phyloP scores from a whole-genome alignment of 345 rosid species.

The Rhodamnia rubescens region DNA sequence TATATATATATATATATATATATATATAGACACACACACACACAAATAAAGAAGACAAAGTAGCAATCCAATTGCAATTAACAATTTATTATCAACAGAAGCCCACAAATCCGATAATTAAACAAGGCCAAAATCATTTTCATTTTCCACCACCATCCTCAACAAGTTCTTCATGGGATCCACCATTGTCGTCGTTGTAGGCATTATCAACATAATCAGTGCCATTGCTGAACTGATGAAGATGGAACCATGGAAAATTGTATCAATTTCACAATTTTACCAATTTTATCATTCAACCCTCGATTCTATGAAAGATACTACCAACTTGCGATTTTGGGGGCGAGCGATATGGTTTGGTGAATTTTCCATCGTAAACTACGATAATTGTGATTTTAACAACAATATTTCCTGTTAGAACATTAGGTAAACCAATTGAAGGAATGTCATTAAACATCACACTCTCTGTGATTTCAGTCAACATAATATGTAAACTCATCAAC shows the following conservation, averaged over 20 bases:
- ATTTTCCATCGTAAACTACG: neutral
- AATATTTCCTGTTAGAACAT: neutral
- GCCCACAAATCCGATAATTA: neutral
- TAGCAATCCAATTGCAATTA: neutral
- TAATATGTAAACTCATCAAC: neutral
- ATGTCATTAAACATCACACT: neutral
- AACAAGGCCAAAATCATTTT: neutral
- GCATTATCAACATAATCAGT: neutral
- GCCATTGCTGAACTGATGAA: neutral
- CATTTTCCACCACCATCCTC: neutral
- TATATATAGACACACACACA: too few relatives aligned
- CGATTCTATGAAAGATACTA: neutral
- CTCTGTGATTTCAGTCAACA: neutral
- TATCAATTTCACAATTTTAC: neutral
- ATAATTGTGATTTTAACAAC: neutral
- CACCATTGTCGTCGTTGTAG: neutral
- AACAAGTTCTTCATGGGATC: neutral
- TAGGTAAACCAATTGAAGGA: neutral
- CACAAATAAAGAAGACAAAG: too few relatives aligned
- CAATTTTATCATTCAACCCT: neutral
- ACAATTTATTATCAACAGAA: neutral
- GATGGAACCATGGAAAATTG: neutral
- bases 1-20: too few relatives aligned
- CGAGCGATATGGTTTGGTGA: neutral
- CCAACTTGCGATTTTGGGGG: neutral